These are phyloP conservation scores for Boletus huronensis DNA, from an alignment of 768 basidiomycete species.

Conservation along the genomic window DNA sequence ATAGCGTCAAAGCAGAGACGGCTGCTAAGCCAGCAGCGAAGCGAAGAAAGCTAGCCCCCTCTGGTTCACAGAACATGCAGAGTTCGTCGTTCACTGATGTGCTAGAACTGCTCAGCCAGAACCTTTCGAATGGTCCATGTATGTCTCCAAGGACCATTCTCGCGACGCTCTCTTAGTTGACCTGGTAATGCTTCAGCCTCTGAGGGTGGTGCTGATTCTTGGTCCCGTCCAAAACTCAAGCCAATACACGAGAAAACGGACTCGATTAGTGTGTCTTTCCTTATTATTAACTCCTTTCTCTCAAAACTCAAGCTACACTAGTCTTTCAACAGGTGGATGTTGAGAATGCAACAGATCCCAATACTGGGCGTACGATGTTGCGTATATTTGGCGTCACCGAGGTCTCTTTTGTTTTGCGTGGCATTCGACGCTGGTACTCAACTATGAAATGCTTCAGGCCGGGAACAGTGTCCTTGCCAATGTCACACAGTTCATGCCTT, in stretches of 20 bases:
- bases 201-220: slow-evolving; percentile 75
- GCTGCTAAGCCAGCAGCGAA: slow-evolving; percentile 44
- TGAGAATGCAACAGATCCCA: slow-evolving; percentile 55
- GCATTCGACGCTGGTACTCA: neutral
- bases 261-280: slow-evolving; percentile 53
- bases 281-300: neutral
- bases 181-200: slow-evolving; percentile 39
- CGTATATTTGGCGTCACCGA: slow-evolving; percentile 92
- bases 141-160: slow-evolving; percentile 15
- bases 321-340: slow-evolving; percentile 98
- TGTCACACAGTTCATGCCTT: slow-evolving; percentile 81
- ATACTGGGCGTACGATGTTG: slow-evolving; percentile 41
- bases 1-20: slow-evolving; percentile 24
- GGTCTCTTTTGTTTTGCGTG: slow-evolving; percentile 37
- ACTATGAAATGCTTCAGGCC: slow-evolving; percentile 38
- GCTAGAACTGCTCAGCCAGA: slow-evolving; percentile 57
- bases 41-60: slow-evolving; percentile 48
- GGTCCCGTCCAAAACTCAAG: slow-evolving; percentile 62
- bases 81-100: slow-evolving; percentile 57
- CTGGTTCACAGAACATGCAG: slow-evolving; percentile 29
- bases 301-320: slow-evolving; percentile 26
- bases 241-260: slow-evolving; percentile 58
- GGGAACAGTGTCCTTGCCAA: slow-evolving; percentile 89
- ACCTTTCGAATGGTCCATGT: slow-evolving; percentile 42
- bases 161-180: neutral